Conservation (phyloP, 2,329 filamentous ascomycete genomes). For the Clonostachys rhizophaga region DNA sequence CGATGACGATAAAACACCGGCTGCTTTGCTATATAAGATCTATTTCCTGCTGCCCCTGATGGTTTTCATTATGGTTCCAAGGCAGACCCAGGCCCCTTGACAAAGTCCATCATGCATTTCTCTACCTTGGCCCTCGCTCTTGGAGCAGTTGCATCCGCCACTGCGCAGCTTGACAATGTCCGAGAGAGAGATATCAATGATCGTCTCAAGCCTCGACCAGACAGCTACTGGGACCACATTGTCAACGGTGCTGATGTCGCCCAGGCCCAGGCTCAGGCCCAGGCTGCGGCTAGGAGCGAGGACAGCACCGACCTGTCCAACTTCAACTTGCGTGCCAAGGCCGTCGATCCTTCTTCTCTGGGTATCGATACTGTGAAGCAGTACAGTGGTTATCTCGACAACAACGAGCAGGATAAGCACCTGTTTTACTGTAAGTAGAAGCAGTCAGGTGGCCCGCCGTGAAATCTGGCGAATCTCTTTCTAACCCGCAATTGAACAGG, state of each 20-base stretch:
- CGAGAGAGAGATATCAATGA: background rate
- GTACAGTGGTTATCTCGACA: constrained; percentile 95
- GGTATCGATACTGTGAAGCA: constrained; percentile 94
- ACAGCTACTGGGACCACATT: constrained; percentile 86
- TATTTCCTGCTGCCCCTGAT: no score
- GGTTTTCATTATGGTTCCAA: no score
- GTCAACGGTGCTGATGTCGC: constrained; percentile 83
- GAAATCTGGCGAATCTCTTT: background rate
- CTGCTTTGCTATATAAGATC: no score
- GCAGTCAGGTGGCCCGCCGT: background rate
- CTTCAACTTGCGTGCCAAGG: constrained; percentile 87
- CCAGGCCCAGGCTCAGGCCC: constrained; percentile 65
- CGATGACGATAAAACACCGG: no score
- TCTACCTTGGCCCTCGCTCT: constrained; percentile 74
- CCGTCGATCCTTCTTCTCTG: constrained; percentile 79
- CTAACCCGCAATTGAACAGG: constrained; percentile 44
- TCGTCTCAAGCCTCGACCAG: constrained; percentile 44
- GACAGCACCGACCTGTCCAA: constrained; percentile 77
- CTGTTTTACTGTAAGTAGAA: constrained; percentile 85
- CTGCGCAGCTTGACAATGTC: constrained; percentile 28
- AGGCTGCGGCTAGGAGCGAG: constrained; percentile 37
- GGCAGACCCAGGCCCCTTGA: no score
- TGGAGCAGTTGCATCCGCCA: constrained; percentile 73
- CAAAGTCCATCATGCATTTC: constrained; percentile 67
- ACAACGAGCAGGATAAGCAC: constrained; percentile 96